These are phyloP conservation scores for Suillus subalutaceus DNA, from an alignment of 768 basidiomycete species.

Conservation along the genomic window DNA sequence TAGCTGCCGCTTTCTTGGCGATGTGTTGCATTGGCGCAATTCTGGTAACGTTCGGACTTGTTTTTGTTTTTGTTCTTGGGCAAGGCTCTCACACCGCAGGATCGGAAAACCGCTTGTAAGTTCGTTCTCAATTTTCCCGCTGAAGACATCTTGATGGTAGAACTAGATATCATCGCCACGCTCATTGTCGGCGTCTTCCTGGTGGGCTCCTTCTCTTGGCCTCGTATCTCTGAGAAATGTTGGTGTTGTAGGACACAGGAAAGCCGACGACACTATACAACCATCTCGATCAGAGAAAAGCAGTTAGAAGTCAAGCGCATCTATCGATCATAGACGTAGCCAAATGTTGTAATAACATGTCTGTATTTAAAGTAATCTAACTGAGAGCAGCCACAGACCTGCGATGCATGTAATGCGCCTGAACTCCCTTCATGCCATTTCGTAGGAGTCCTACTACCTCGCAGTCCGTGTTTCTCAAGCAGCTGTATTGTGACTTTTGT, in stretches of 20 bases:
- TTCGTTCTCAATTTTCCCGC: too few species aligned
- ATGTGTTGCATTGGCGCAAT: slow-evolving; percentile 39
- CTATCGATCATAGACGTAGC: background rate
- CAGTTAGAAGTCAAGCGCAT: too few species aligned
- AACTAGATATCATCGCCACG: slow-evolving; percentile 62
- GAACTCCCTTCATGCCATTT: background rate
- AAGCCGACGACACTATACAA: background rate
- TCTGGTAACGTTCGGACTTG: slow-evolving; percentile 59
- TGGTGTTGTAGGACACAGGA: slow-evolving; percentile 37
- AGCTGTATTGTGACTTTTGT: background rate
- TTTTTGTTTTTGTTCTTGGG: slow-evolving; percentile 67
- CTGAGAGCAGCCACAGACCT: background rate
- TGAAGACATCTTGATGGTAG: slow-evolving; percentile 21
- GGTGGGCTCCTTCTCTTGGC: slow-evolving; percentile 46
- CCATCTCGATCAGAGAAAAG: background rate
- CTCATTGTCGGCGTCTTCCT: slow-evolving; percentile 59
- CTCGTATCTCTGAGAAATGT: slow-evolving; percentile 34
- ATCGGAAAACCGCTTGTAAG: slow-evolving; percentile 40
- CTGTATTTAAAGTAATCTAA: background rate
- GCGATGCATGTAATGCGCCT: background rate
- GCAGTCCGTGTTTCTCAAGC: background rate
- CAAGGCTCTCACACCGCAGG: slow-evolving; percentile 58
- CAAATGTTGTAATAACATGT: background rate
- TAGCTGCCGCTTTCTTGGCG: too few species aligned
- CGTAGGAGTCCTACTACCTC: background rate